Evolutionary conservation across 345 rosid genomes (phyloP).

Genomic region (Brassica cretica): DNA sequence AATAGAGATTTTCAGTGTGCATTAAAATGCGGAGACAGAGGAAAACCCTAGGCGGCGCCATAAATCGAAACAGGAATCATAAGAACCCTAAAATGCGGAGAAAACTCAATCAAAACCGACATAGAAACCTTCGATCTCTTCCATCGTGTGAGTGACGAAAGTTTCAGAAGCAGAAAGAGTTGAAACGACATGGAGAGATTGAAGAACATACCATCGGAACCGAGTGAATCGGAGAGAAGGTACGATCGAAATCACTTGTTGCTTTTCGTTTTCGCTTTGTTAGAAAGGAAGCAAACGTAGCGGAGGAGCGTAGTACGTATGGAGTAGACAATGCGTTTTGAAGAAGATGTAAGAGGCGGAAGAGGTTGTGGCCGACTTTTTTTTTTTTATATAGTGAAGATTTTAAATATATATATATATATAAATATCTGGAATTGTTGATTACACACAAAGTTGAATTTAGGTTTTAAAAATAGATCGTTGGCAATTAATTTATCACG

Average conservation of each 20-base stretch:
- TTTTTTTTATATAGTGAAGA: constrained; percentile 1
- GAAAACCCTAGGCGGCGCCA: background rate
- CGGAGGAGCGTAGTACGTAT: constrained; percentile 5
- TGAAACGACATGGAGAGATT: background rate
- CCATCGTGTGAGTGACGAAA: background rate
- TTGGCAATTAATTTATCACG: background rate
- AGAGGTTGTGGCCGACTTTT: constrained; percentile 19
- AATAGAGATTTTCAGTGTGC: background rate
- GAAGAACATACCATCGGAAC: constrained; percentile 32
- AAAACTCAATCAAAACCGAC: background rate
- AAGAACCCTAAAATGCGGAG: constrained; percentile 18
- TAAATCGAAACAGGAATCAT: background rate
- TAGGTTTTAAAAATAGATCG: constrained; percentile 1
- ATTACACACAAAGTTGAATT: background rate
- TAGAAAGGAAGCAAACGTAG: constrained; percentile 18
- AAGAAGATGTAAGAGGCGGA: constrained; percentile 27
- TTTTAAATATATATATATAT: background rate
- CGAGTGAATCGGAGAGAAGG: constrained; percentile 9
- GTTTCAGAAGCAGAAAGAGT: constrained; percentile 2
- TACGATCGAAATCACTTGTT: background rate
- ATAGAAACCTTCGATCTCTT: background rate
- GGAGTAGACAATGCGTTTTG: constrained; percentile 6
- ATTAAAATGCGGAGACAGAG: background rate
- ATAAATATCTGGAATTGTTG: constrained; percentile 11
- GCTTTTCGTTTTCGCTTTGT: constrained; percentile 12